phyloP scores from a whole-genome alignment of 176 grass and related monocot genomes.

The Miscanthus lutarioriparius region DNA sequence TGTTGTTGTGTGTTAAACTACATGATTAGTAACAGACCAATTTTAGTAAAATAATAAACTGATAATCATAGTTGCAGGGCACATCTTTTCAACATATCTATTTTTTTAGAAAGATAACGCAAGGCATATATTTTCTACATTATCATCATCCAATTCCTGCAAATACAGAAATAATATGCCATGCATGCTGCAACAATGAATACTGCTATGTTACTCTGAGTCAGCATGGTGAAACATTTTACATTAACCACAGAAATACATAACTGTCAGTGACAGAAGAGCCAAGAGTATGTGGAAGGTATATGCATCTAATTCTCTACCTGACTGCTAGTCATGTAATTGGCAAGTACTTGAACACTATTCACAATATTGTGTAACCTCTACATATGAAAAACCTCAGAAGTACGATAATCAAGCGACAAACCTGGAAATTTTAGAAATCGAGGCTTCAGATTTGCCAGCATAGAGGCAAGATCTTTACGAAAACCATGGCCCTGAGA shows the following conservation, averaged over 20 bases:
- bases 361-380: not conserved
- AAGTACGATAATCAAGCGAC: slow-evolving; percentile 24
- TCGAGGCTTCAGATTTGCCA: slow-evolving; percentile 76
- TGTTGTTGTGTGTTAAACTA: not conserved
- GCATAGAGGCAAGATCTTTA: slow-evolving; percentile 75
- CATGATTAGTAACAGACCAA: not conserved
- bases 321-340: not conserved
- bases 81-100: not conserved
- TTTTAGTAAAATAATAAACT: not conserved
- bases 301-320: slow-evolving; percentile 8
- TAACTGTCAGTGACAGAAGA: not conserved
- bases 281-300: slow-evolving; percentile 3
- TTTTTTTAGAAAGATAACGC: not conserved
- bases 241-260: not conserved
- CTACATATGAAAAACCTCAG: slow-evolving; percentile 23
- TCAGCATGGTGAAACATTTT: not conserved
- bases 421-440: slow-evolving; percentile 96
- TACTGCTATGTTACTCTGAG: not conserved
- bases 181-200: not conserved
- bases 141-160: slow-evolving; percentile 4
- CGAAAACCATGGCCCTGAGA: slow-evolving; percentile 80
- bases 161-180: slow-evolving; percentile 5
- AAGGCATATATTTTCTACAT: not conserved
- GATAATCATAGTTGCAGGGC: not conserved
- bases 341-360: not conserved